Evolutionary conservation across 2,329 filamentous ascomycete species (phyloP).

Genomic region (Raffaelea albimanens): DNA sequence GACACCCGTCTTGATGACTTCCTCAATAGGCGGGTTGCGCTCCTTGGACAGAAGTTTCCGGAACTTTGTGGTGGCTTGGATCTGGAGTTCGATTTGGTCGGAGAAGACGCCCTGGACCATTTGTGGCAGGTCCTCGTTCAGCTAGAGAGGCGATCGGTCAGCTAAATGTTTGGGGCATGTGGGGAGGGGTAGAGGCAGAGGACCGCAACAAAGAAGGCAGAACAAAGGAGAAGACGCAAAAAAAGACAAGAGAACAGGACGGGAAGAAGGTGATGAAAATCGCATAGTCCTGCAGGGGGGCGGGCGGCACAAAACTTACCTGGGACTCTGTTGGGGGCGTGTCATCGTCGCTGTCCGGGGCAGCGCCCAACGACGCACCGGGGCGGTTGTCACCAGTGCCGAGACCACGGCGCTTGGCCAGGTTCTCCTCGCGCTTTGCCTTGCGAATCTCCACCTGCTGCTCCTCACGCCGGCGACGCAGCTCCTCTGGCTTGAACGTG

Average conservation of each 20-base stretch:
- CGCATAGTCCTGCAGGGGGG: too few relatives aligned
- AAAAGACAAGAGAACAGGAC: too few relatives aligned
- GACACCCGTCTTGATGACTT: constrained; percentile 98
- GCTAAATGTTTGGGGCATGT: background rate
- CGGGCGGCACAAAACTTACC: too few relatives aligned
- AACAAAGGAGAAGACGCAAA: too few relatives aligned
- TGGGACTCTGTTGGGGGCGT: constrained; percentile 89
- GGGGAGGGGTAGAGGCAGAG: too few relatives aligned
- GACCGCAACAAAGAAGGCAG: too few relatives aligned
- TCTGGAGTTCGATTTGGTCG: constrained; percentile 95
- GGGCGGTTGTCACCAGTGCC: constrained; percentile 69
- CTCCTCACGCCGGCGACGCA: constrained; percentile 95
- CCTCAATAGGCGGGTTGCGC: constrained; percentile 97
- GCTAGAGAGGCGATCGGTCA: constrained; percentile 36
- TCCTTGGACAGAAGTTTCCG: constrained; percentile 97
- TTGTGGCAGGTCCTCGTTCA: constrained; percentile 94
- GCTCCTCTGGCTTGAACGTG: constrained; percentile 97
- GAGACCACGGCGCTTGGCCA: constrained; percentile 96
- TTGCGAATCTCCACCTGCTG: constrained; percentile 99
- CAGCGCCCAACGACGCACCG: constrained; percentile 75
- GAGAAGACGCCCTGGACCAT: constrained; percentile 99
- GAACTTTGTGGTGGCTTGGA: constrained; percentile 96
- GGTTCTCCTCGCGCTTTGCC: constrained; percentile 96
- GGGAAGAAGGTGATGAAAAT: too few relatives aligned
- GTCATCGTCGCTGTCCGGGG: constrained; percentile 96